Base-by-base conservation (phyloP, 2,329 filamentous ascomycete genomes). In the Neoascochyta sp. region DNA sequence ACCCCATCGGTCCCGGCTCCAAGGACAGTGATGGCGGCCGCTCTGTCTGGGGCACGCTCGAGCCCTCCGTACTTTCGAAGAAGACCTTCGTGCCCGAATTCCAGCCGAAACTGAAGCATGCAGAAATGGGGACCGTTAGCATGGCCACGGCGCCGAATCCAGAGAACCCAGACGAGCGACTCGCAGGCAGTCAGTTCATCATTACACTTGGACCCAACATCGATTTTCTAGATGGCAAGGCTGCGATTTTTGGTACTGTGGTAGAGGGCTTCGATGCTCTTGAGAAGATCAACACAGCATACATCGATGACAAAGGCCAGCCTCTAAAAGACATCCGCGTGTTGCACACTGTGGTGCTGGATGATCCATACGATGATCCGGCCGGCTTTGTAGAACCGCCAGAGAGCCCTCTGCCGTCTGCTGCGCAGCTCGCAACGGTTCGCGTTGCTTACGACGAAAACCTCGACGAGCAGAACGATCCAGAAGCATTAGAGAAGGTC, bases 271-370 rank as follows among this genome's bases (percentile, higher is more conserved):
- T 96, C 45, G 90, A 96, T 64, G 83, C 81, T 7, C 68, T 98
- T 29, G 89, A 96, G 58, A 93, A 90, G 67, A 87, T 96, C 66
- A 95, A 96, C 60, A 76, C 80, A 20, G 80, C 88, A 10, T 94
- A 95, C 43, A 80, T 88, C 34, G 90, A 96, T 57, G 80, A 87
- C 21, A 82, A 80, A 35, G 89, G 89, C 12, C 76, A 88, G 39
- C 92, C 92, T 1, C 72, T 98, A 18, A 88, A 95, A 47, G 90
- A 98, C 61, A 94, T 98, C 43, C 81, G 90, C 20, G 89, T 98
- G 54, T 83, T 90, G 48, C 92, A 98, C 60, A 94, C 89, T 0
- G 81, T 93, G 21, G 71, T 96, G 21, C 75, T 98, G 8, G 90
- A 98, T 52, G 90, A 98, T 52, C 90, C 90, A 0, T 95, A 84